Evolutionary conservation across 257 asterid species (phyloP), one percentile per base, ranked within the genome.

Genomic region (Jacaranda copaia): DNA sequence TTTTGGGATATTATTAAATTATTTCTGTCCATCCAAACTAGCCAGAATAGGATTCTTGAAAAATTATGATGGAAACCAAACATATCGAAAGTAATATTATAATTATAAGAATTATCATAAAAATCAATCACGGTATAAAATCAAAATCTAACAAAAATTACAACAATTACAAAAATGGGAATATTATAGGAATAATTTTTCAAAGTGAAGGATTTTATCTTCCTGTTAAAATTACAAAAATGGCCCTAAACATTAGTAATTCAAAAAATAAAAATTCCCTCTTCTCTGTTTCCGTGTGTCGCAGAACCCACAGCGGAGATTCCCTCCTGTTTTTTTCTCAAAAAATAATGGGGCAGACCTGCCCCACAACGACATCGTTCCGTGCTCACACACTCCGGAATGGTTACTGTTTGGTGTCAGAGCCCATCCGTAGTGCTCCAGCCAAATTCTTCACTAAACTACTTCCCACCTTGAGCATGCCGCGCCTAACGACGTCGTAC

Each of bases 211-310:
- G 16, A 12, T 49, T 2, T 49, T 49, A 49, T 49, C 25, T 53
- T 59, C 63, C 16, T 7, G 46, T 39, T 43, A 32, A 72, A 83
- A 77, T 67, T 18, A 76, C 86, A 4, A 61, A 71, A 74, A 11
- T 45, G 1, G 20, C 78, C 74, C 53, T 20, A 6, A 15, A 62
- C 7, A 5, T 19, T 42, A 20, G 57, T 68, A 52, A 76, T 81
- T 81, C 81, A 76, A 76, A 64, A 64, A 55, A n/a, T n/a, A 76
- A 64, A 64, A 10, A 48, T 53, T 73, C 76, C 75, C 53, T 58
- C 79, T 55, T 62, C 83, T 81, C 83, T 76, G 63, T 73, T 73
- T 81, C 80, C 76, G 89, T 77, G 84, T 43, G 72, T 46, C 79
- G 74, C 84, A 51, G 80, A 70, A 15, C 76, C 77, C 84, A 79